A percentile compares a stretch with the other conserved stretches of the same genome.
phyloP scores from a whole-genome alignment of 2,329 filamentous ascomycete species.

The Ceratocystis variospora region DNA sequence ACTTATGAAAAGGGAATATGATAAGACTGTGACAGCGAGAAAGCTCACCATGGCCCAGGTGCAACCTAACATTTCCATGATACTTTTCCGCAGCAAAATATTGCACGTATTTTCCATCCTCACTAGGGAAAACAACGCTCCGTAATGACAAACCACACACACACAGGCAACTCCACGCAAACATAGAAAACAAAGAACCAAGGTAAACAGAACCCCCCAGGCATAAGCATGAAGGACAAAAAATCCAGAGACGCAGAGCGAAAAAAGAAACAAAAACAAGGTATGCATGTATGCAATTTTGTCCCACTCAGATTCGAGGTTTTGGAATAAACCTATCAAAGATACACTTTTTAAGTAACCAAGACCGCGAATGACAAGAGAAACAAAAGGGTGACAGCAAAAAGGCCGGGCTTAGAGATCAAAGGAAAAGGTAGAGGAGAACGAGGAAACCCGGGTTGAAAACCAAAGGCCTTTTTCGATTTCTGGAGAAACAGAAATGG shows the following conservation, averaged over 20 bases:
- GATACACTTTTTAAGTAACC: background rate
- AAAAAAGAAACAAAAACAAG: background rate
- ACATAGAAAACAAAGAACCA: background rate
- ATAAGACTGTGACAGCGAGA: background rate
- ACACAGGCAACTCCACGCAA: slow-evolving; percentile 9
- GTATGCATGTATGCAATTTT: background rate
- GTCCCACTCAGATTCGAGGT: background rate
- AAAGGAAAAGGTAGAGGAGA: background rate
- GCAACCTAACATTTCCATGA: background rate
- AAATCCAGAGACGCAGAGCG: background rate
- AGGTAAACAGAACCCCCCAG: slow-evolving; percentile 2
- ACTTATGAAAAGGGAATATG: background rate
- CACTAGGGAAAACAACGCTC: background rate
- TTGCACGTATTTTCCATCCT: background rate
- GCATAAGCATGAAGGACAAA: background rate
- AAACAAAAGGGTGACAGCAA: background rate
- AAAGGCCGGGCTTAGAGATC: background rate
- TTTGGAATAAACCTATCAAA: background rate
- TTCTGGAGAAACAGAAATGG: background rate
- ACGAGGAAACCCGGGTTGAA: background rate
- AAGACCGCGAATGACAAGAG: background rate
- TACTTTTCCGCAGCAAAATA: background rate
- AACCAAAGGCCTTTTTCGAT: background rate
- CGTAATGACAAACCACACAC: background rate
- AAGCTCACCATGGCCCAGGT: background rate